phyloP scores from a whole-genome alignment of 805 yeast genomes.

The Candida rishiriensis region DNA sequence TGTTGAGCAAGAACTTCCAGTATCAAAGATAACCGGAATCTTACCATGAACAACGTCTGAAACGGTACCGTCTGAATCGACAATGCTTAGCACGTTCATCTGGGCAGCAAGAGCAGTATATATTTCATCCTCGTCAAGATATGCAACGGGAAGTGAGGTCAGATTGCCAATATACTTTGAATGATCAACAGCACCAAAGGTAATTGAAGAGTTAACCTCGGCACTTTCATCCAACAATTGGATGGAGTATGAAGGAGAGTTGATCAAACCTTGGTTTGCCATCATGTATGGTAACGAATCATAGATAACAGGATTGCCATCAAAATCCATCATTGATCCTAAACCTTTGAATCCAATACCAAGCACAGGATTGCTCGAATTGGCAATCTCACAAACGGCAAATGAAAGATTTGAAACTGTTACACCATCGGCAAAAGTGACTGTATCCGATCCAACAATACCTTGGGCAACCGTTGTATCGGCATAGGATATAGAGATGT shows the following conservation, averaged over 20 bases:
- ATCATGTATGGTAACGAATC: conserved; percentile 46
- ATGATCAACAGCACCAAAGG: conserved; percentile 66
- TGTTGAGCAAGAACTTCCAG: not conserved
- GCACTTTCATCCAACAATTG: conserved; percentile 18
- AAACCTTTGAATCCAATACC: conserved; percentile 62
- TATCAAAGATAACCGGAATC: not conserved
- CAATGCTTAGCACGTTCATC: not conserved
- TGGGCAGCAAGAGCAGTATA: not conserved
- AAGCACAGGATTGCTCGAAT: conserved; percentile 57
- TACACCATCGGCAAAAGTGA: conserved; percentile 19
- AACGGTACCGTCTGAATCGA: not conserved
- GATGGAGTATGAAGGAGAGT: conserved; percentile 49
- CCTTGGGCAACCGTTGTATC: conserved; percentile 39
- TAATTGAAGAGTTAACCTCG: conserved; percentile 27
- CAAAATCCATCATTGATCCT: conserved; percentile 30
- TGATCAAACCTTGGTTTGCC: conserved; percentile 46
- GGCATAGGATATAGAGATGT: conserved; percentile 37
- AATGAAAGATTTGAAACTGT: conserved; percentile 47
- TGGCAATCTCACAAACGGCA: conserved; percentile 60
- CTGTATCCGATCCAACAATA: conserved; percentile 51
- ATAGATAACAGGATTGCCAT: conserved; percentile 33
- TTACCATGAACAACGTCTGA: not conserved
- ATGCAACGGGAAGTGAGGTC: conserved; percentile 6
- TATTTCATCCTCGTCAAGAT: not conserved
- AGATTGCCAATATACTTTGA: conserved; percentile 46